Evolutionary conservation across 2,329 filamentous ascomycete species (phyloP).

Genomic region (Neophaeococcomyces mojaviensis): DNA sequence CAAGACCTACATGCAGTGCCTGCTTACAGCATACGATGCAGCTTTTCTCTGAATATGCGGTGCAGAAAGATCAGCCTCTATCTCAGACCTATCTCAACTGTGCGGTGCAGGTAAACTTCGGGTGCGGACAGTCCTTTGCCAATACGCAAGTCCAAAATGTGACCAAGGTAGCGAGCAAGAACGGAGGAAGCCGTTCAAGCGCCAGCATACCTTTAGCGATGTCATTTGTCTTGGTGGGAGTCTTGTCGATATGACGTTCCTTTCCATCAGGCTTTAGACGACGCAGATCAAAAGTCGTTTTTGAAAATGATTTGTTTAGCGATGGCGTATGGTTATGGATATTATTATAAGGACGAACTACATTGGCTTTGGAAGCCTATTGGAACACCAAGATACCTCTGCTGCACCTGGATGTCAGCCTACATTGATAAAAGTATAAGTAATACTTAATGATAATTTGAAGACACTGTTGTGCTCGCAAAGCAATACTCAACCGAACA

Average conservation of each 20-base stretch:
- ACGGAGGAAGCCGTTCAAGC: not conserved
- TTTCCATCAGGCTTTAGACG: no score
- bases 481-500: no score
- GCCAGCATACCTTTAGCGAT: not conserved
- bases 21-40: conserved; percentile 78
- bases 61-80: conserved; percentile 59
- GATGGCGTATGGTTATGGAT: no score
- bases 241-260: not conserved
- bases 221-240: not conserved
- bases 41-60: conserved; percentile 64
- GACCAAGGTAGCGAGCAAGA: not conserved
- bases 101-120: conserved; percentile 64
- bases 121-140: conserved; percentile 50
- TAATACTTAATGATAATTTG: no score
- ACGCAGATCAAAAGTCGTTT: no score
- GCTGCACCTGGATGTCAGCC: no score
- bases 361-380: no score
- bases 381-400: no score
- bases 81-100: conserved; percentile 62
- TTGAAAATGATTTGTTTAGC: no score
- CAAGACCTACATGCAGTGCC: conserved; percentile 64
- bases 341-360: no score
- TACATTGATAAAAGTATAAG: no score
- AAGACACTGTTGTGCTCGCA: no score
- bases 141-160: conserved; percentile 36